phyloP scores from a whole-genome alignment of 2,329 filamentous ascomycete species.

The Drechslerella stenobrocha region DNA sequence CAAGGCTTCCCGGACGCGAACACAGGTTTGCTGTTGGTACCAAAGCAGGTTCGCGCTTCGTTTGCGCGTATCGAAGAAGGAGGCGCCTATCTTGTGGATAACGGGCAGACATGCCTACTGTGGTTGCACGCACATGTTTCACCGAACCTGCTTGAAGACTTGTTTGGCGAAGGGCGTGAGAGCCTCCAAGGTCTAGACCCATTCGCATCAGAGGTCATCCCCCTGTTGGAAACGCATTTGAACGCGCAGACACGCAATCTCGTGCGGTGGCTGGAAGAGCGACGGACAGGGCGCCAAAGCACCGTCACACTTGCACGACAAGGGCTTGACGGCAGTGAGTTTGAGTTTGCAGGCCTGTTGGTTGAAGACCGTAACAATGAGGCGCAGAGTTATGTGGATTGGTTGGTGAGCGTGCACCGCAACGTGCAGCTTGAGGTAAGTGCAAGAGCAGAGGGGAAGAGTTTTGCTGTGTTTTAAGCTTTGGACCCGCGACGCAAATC shows the following conservation, averaged over 20 bases:
- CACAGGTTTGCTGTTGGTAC: constrained; percentile 83
- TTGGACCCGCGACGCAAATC: no score
- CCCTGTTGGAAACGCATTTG: constrained; percentile 84
- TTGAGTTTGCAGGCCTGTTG: constrained; percentile 87
- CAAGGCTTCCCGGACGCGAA: constrained; percentile 89
- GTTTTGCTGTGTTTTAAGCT: constrained; percentile 35
- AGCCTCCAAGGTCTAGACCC: constrained; percentile 77
- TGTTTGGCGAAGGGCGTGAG: constrained; percentile 77
- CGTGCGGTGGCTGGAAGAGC: constrained; percentile 77
- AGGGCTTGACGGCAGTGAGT: constrained; percentile 91
- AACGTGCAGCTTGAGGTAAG: constrained; percentile 85
- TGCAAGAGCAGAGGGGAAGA: constrained; percentile 47
- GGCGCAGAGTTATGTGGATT: constrained; percentile 96
- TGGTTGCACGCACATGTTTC: constrained; percentile 94
- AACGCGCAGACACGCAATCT: constrained; percentile 95
- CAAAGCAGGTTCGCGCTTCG: constrained; percentile 75
- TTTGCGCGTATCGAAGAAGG: constrained; percentile 89
- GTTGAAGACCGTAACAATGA: constrained; percentile 97
- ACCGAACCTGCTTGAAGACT: constrained; percentile 83
- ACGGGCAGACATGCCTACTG: constrained; percentile 85
- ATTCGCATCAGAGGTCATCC: constrained; percentile 72
- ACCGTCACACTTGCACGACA: constrained; percentile 89
- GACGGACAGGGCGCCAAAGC: constrained; percentile 82
- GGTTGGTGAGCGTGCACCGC: constrained; percentile 93
- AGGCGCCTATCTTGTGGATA: constrained; percentile 91